A percentile compares a stretch with the other conserved stretches of the same genome.
Evolutionary conservation across 768 basidiomycete genomes (phyloP).

Genomic region (Russula foetens): DNA sequence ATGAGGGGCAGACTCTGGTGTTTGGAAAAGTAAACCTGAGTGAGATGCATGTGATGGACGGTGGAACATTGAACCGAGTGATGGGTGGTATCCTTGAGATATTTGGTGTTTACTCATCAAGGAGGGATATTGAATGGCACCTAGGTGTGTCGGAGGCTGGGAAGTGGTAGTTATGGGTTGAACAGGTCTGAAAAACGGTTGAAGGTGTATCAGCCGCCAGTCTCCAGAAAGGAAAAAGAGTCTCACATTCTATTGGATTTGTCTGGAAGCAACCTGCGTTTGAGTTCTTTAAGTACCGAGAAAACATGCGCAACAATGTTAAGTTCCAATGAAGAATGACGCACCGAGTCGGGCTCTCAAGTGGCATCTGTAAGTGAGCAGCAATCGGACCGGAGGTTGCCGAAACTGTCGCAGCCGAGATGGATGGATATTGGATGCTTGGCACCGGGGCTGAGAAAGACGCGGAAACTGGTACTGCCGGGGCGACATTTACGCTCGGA

Average conservation of each 20-base stretch:
- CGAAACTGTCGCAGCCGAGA: not conserved
- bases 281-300: constrained; percentile 39
- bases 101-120: constrained; percentile 78
- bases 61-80: constrained; percentile 65
- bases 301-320: not conserved
- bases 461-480: constrained; percentile 15
- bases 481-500: constrained; percentile 27
- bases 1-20: constrained; percentile 18
- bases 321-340: not conserved
- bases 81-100: constrained; percentile 70
- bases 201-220: not conserved
- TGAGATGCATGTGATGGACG: constrained; percentile 18
- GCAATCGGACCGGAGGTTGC: not conserved
- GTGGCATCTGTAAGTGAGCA: constrained; percentile 36
- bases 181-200: constrained; percentile 7
- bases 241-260: constrained; percentile 20
- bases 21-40: constrained; percentile 16
- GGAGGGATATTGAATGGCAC: constrained; percentile 50
- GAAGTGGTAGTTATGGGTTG: constrained; percentile 63
- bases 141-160: constrained; percentile 45
- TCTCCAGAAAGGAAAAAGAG: not conserved
- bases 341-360: constrained; percentile 47
- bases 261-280: constrained; percentile 34
- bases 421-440: not conserved
- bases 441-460: not conserved